Evolutionary conservation across 495 filamentous ascomycete genomes (phyloP), one percentile per base, ranked within the genome.

Genomic region (Hypomontagnella submonticulosa): DNA sequence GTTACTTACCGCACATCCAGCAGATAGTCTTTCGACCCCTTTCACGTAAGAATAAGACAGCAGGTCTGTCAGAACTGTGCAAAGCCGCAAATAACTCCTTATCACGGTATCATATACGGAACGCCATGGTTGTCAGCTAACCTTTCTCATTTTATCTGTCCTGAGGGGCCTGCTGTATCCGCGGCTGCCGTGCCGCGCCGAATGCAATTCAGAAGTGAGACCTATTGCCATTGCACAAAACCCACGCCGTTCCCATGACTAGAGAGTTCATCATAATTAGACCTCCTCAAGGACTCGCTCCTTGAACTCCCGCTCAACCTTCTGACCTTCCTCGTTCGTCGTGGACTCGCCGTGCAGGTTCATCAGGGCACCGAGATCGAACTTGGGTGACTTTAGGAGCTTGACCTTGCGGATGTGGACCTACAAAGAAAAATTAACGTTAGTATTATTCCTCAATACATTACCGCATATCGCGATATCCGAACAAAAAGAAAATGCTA

Each of bases 361-460:
- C 75, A 99, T 89, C 60, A 99, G 87, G 69, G 92, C 89, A 81
- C 95, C 95, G 60, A 99, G 92, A 78, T 99, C 95, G 84, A 99
- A 99, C 87, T 98, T 98, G 72, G 95, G 95, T 54, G 87, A 77
- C 88, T 99, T 99, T 54, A 99, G 87, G 46, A 99, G 91, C 88
- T 99, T 99, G 75, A 99, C 93, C 87, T 99, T 99, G 79, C 95
- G 94, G 79, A 99, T 96, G 86, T 99, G 95, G 70, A 99, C 94
- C 95, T 99, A 73, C 41, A 68, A 30, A 60, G 49, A 4, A 27
- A 34, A 60, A 58, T 72, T 52, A 27, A 75, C 61, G 46, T 74
- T 62, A 56, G 58, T 30, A 59, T 61, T 30, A 59, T 61, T 59
- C 81, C 13, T 1, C 1, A 15, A 36, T 23, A 13, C 12, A 42